A percentile compares a stretch with the other conserved stretches of the same genome.
phyloP scores from a whole-genome alignment of 2,329 filamentous ascomycete species.

The Paraphoma chrysanthemicola region DNA sequence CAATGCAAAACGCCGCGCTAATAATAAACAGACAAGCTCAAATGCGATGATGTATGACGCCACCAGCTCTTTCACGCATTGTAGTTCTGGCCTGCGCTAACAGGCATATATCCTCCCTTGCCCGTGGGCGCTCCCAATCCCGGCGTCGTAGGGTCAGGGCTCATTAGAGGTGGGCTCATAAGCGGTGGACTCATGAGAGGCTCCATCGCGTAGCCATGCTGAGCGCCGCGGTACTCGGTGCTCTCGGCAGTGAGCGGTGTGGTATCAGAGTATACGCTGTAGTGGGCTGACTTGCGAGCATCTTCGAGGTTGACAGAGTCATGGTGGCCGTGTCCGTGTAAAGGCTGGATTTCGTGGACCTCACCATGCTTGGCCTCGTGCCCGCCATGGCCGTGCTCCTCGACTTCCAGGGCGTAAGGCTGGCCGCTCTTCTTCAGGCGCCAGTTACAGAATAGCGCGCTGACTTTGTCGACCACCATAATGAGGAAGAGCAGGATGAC shows the following conservation, averaged over 20 bases:
- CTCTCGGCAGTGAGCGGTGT: constrained; percentile 14
- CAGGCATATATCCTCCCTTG: constrained; percentile 26
- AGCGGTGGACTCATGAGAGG: constrained; percentile 26
- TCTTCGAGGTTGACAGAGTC: constrained; percentile 18
- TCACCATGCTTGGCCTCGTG: constrained; percentile 17
- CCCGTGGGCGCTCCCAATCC: constrained; percentile 1
- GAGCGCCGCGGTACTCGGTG: constrained; percentile 23
- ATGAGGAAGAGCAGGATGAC: constrained; percentile 45
- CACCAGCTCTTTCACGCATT: constrained; percentile 10
- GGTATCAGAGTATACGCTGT: constrained; percentile 27
- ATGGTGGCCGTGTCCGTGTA: constrained; percentile 13
- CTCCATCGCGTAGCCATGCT: constrained; percentile 22
- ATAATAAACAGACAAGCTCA: background rate
- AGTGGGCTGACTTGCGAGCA: constrained; percentile 27
- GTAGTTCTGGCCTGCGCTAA: constrained; percentile 21
- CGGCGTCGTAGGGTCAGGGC: constrained; percentile 12
- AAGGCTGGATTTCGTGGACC: constrained; percentile 9
- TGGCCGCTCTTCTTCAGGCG: constrained; percentile 37
- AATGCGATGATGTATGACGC: constrained; percentile 1
- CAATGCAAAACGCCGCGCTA: constrained; percentile 8
- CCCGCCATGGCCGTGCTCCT: constrained; percentile 28
- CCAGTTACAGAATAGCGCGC: constrained; percentile 38
- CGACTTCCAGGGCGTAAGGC: constrained; percentile 38
- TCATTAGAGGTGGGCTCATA: constrained; percentile 23
- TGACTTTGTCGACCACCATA: constrained; percentile 38